These are phyloP conservation scores for Pyrenophora teres DNA, from an alignment of 2,329 filamentous ascomycete genomes.

Conservation along the genomic window DNA sequence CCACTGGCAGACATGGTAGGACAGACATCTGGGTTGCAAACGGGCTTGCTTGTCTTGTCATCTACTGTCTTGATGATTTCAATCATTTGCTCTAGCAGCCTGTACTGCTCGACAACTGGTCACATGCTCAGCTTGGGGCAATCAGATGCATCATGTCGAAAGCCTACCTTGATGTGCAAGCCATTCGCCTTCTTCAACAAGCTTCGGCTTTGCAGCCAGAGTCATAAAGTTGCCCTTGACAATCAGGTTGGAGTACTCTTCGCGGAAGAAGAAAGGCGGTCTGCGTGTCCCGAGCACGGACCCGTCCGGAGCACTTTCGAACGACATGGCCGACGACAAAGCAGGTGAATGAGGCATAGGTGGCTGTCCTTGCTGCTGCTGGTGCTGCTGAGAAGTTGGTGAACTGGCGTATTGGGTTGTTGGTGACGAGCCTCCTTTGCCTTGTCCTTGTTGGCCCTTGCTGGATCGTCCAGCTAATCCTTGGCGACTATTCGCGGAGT, in stretches of 20 bases:
- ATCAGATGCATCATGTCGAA: neutral
- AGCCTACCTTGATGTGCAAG: slow-evolving; percentile 84
- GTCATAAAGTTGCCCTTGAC: slow-evolving; percentile 99
- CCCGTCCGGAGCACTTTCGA: slow-evolving; percentile 61
- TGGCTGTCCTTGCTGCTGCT: slow-evolving; percentile 40
- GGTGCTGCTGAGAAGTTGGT: slow-evolving; percentile 41
- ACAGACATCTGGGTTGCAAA: slow-evolving; percentile 84
- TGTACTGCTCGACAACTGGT: slow-evolving; percentile 88
- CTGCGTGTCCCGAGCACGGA: slow-evolving; percentile 62
- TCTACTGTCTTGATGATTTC: slow-evolving; percentile 87
- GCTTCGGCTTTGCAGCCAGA: slow-evolving; percentile 86
- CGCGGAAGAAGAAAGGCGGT: slow-evolving; percentile 75
- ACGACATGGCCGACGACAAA: slow-evolving; percentile 60
- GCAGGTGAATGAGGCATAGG: slow-evolving; percentile 45
- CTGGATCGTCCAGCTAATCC: slow-evolving; percentile 51
- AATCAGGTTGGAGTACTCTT: slow-evolving; percentile 78
- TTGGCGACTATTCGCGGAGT: slow-evolving; percentile 44
- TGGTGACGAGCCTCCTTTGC: slow-evolving; percentile 47
- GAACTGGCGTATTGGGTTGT: slow-evolving; percentile 42
- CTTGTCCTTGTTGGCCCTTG: slow-evolving; percentile 44
- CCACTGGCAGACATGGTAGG: slow-evolving; percentile 94
- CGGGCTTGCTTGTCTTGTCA: slow-evolving; percentile 70
- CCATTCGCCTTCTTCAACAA: slow-evolving; percentile 94
- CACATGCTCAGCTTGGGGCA: slow-evolving; percentile 30
- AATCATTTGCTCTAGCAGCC: slow-evolving; percentile 86